Percentiles rank a stretch among this genome's conserved stretches.
phyloP scores from a whole-genome alignment of 768 basidiomycete genomes.

The Erythrobasidium yunnanense region DNA sequence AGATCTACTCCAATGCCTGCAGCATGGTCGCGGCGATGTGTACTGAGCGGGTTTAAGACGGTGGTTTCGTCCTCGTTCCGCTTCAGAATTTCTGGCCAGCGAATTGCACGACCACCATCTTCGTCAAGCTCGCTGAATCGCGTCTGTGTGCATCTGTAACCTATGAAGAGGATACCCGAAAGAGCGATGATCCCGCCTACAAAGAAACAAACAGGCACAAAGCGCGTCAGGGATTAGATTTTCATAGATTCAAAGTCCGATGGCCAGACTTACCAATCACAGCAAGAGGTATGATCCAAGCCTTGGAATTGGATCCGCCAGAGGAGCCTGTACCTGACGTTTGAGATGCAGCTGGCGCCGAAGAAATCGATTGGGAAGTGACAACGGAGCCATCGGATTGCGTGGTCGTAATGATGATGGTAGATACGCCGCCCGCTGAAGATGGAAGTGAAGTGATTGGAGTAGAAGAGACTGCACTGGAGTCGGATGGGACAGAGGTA shows the following conservation, averaged over 20 bases:
- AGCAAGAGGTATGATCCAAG: conserved; percentile 21
- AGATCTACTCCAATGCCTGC: conserved; percentile 29
- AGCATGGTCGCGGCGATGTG: conserved; percentile 31
- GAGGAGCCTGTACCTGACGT: not conserved
- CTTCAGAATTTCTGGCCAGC: conserved; percentile 35
- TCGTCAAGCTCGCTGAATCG: conserved; percentile 34
- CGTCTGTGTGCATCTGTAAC: conserved; percentile 30
- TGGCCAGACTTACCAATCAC: conserved; percentile 15
- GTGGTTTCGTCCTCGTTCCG: conserved; percentile 24
- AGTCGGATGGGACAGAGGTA: too few relatives aligned
- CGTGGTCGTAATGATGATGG: conserved; percentile 20
- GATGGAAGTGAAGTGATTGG: not conserved
- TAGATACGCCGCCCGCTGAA: not conserved
- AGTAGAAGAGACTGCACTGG: not conserved
- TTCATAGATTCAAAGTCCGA: not conserved
- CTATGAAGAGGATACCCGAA: conserved; percentile 28
- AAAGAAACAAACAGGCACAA: too few relatives aligned
- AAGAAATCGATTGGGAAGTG: not conserved
- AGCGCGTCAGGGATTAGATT: not conserved
- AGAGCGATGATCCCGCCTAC: conserved; percentile 28
- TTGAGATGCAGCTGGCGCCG: not conserved
- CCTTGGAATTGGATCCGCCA: not conserved
- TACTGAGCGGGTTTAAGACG: conserved; percentile 34
- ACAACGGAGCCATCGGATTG: not conserved
- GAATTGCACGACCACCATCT: conserved; percentile 29